Evolutionary conservation across 2,329 filamentous ascomycete species (phyloP).

Genomic region (Blastomyces gilchristii): DNA sequence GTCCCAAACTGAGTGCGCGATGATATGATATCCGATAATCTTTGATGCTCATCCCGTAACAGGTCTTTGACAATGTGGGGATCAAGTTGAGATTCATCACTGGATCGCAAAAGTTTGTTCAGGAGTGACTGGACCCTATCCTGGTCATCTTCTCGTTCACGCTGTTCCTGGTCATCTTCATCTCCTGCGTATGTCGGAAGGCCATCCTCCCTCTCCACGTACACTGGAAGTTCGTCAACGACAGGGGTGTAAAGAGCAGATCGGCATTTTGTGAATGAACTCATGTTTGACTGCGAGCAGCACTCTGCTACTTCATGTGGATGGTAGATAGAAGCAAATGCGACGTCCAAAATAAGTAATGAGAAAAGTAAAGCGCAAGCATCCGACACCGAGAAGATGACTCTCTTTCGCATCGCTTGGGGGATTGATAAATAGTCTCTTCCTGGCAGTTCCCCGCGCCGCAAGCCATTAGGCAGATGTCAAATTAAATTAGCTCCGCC

Average conservation of each 20-base stretch:
- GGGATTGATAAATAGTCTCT: not conserved
- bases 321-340: not conserved
- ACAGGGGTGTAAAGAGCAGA: not conserved
- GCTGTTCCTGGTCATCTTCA: not conserved
- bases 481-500: not conserved
- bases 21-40: not conserved
- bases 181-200: not conserved
- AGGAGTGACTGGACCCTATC: not conserved
- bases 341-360: not conserved
- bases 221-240: not conserved
- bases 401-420: not conserved
- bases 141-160: not conserved
- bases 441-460: not conserved
- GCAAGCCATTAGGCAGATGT: not conserved
- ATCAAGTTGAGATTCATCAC: conserved; percentile 1
- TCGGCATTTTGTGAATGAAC: not conserved
- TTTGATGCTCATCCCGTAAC: not conserved
- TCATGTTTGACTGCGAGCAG: not conserved
- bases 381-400: not conserved
- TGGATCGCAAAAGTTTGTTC: not conserved
- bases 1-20: not conserved
- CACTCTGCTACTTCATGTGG: not conserved
- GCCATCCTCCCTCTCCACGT: not conserved
- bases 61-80: not conserved
- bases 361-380: not conserved